Base-by-base conservation (phyloP, 345 rosid species). In the Lepidium sativum region DNA sequence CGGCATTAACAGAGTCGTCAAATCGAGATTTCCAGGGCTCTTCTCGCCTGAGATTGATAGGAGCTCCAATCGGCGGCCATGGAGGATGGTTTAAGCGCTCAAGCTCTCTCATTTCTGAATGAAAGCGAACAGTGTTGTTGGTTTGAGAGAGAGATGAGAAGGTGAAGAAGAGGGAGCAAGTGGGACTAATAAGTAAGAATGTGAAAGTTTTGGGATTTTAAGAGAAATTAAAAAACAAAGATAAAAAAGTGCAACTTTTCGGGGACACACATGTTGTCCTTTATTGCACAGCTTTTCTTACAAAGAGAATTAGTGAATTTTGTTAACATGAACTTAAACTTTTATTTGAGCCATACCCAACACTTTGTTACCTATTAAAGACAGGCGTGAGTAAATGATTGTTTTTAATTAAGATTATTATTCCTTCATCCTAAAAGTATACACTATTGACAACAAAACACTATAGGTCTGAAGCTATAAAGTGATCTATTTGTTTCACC, bases 1-100 rank as follows among this genome's bases (percentile, higher is more conserved):
- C 96, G 0, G 98, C 96, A 63, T 83, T 87, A 18, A 87, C 92
- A 21, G 95, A 85, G 79, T 84, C 81, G 50, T 85, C 95, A 38
- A 82, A 85, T 45, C 72, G 75, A 25, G 77, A 60, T 54, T 69
- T 80, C 86, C 83, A 81, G 25, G 80, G 82, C 25, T 78, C 90
- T 12, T 78, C 85, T 71, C 80, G 73, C 52, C 75, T 82, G 63
- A 79, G 65, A 72, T 71, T 81, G 76, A 77, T 48, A 33, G 95
- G 95, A 60, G 97, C 84, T 73, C 85, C 95, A 7, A 77, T 59
- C 23, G 95, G 97, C 15, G 91, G 78, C 95, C 91, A 89, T 53
- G 6, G 72, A 8, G 6, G 72, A 8, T 66, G 44, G 39, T 71
- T 63, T 9, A 54, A 35, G 6, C 23, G 29, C 37, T 40, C 37